These are phyloP conservation scores for Mycena latifolia DNA, from an alignment of 768 basidiomycete genomes.

Conservation along the genomic window DNA sequence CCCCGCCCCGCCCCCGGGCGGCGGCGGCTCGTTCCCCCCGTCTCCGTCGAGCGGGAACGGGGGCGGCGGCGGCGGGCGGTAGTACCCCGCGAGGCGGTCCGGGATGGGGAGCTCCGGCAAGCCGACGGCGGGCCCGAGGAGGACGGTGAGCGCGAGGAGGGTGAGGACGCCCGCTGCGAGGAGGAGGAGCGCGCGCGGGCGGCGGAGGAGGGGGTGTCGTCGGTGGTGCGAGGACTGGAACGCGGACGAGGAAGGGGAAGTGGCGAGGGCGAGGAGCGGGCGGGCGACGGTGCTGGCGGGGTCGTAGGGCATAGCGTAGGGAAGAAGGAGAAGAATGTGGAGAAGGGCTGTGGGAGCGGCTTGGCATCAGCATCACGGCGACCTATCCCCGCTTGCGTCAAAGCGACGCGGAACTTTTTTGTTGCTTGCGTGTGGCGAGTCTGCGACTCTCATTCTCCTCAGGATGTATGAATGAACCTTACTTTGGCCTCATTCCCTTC, in stretches of 20 bases:
- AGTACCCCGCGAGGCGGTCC: not conserved
- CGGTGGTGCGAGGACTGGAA: not conserved
- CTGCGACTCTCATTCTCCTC: too few relatives aligned
- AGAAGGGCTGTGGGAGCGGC: too few relatives aligned
- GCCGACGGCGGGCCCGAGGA: not conserved
- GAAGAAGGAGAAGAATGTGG: too few relatives aligned
- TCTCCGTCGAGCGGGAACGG: too few relatives aligned
- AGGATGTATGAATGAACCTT: too few relatives aligned
- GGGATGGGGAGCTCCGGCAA: not conserved
- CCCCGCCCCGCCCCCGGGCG: not conserved
- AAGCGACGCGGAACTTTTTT: too few relatives aligned
- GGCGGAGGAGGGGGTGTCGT: not conserved
- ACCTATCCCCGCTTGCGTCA: too few relatives aligned
- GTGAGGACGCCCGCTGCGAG: not conserved
- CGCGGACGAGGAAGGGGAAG: too few relatives aligned
- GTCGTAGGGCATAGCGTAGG: constrained; percentile 9
- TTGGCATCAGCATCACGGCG: too few relatives aligned
- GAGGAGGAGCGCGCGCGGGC: not conserved
- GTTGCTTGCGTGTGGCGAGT: too few relatives aligned
- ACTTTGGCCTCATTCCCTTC: too few relatives aligned
- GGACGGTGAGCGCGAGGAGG: not conserved
- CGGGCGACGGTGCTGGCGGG: constrained; percentile 11
- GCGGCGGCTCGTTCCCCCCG: constrained; percentile 7
- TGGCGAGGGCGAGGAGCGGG: constrained; percentile 10
- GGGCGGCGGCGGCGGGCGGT: not conserved